Evolutionary conservation across 257 asterid species (phyloP).

Genomic region (Capsicum rhomboideum): DNA sequence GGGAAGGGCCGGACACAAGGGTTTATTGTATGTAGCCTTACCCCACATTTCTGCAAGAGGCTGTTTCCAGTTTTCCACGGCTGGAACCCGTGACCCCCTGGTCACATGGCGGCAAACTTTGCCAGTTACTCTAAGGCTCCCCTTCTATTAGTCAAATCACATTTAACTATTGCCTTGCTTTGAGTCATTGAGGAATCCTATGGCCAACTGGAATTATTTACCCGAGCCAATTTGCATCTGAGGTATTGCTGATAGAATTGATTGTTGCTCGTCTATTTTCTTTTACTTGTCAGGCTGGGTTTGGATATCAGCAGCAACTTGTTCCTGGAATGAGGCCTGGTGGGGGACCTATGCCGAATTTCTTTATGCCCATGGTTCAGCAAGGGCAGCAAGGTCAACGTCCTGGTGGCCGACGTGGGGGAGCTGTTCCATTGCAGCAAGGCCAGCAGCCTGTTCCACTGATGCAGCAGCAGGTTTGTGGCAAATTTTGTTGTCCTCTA

Average conservation of each 20-base stretch:
- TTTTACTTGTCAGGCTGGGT: constrained; percentile 61
- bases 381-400: constrained; percentile 95
- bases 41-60: too few species aligned
- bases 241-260: not conserved
- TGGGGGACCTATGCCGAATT: constrained; percentile 80
- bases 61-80: too few species aligned
- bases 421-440: constrained; percentile 61
- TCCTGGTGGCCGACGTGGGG: constrained; percentile 77
- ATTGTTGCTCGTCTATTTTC: not conserved
- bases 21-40: too few species aligned
- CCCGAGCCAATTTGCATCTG: not conserved
- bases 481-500: not conserved
- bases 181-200: not conserved
- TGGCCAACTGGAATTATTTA: not conserved
- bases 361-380: constrained; percentile 82
- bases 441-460: constrained; percentile 72
- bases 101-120: too few species aligned
- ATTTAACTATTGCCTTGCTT: not conserved
- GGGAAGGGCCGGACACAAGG: too few species aligned
- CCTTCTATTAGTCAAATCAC: not conserved
- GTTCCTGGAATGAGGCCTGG: constrained; percentile 96
- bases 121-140: too few species aligned
- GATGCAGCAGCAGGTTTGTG: constrained; percentile 76
- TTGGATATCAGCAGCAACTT: constrained; percentile 97
- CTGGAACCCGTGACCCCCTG: too few species aligned